Evolutionary conservation across 257 asterid genomes (phyloP).

Genomic region (Linderniella brevidens): DNA sequence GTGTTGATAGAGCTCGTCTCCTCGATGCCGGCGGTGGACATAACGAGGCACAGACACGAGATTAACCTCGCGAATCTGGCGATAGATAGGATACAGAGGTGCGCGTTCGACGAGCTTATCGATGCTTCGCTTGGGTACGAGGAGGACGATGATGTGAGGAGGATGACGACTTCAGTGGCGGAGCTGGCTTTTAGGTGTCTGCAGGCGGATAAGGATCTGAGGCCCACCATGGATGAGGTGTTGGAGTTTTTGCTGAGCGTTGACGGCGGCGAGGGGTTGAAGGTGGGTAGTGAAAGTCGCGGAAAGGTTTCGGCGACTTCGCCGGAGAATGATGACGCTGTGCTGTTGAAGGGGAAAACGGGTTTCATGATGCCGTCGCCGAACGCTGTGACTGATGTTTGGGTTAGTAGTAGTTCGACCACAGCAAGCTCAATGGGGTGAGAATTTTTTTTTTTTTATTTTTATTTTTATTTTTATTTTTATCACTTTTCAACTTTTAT

Average conservation of each 20-base stretch:
- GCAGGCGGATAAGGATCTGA: constrained; percentile 35
- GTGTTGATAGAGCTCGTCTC: constrained; percentile 76
- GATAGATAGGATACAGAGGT: constrained; percentile 22
- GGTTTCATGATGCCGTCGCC: constrained; percentile 11
- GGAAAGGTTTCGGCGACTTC: not conserved
- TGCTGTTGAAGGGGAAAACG: constrained; percentile 12
- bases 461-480: no score
- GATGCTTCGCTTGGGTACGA: constrained; percentile 30
- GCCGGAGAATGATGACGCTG: constrained; percentile 14
- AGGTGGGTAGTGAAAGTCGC: no score
- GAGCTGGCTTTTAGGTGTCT: constrained; percentile 45
- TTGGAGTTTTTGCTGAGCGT: constrained; percentile 18
- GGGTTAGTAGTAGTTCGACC: constrained; percentile 5
- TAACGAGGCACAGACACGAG: constrained; percentile 47
- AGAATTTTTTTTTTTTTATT: no score
- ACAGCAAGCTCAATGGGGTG: no score
- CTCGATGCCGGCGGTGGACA: constrained; percentile 65
- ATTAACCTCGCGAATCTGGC: constrained; percentile 21
- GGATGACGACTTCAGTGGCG: constrained; percentile 37
- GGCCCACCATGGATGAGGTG: constrained; percentile 50
- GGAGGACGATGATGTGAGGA: constrained; percentile 20
- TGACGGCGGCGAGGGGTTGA: constrained; percentile 5
- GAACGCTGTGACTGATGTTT: constrained; percentile 16
- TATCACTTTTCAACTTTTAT: no score
- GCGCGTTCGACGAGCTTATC: constrained; percentile 30